A percentile compares a stretch with the other conserved stretches of the same genome.
Conservation (phyloP, 108 stramenopile species). For the Cyclostephanos invisitatus region DNA sequence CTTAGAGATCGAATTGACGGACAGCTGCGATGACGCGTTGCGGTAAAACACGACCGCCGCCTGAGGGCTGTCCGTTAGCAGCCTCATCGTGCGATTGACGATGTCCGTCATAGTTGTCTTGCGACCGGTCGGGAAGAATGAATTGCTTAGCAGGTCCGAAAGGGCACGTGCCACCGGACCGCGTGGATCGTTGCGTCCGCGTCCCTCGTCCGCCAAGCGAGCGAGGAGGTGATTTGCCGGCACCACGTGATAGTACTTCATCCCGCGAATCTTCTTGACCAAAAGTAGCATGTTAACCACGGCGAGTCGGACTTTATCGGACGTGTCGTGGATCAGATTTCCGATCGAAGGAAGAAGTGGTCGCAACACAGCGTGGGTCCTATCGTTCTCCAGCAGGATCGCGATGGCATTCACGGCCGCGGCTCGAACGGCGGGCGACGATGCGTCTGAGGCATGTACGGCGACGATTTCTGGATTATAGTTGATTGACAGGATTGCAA, state of each 20-base stretch:
- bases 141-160: slow-evolving; percentile 81
- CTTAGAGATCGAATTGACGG: slow-evolving; percentile 76
- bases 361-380: slow-evolving; percentile 86
- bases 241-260: slow-evolving; percentile 95
- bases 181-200: slow-evolving; percentile 42
- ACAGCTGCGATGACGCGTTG: slow-evolving; percentile 67
- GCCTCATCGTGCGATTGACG: slow-evolving; percentile 73
- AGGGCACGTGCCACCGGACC: slow-evolving; percentile 71
- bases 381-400: slow-evolving; percentile 66
- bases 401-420: slow-evolving; percentile 78
- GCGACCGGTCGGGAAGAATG: slow-evolving; percentile 86
- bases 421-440: slow-evolving; percentile 80
- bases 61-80: slow-evolving; percentile 67
- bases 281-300: slow-evolving; percentile 80
- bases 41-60: slow-evolving; percentile 88
- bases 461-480: slow-evolving; percentile 63
- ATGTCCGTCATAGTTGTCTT: slow-evolving; percentile 70
- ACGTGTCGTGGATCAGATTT: slow-evolving; percentile 91
- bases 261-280: slow-evolving; percentile 76
- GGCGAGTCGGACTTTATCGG: slow-evolving; percentile 84
- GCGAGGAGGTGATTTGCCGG: slow-evolving; percentile 83
- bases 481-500: slow-evolving; percentile 2
- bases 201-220: slow-evolving; percentile 73
- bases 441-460: slow-evolving; percentile 83
- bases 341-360: slow-evolving; percentile 82